Evolutionary conservation across 148 eudicot genomes (phyloP), one percentile per base, ranked within the genome.

Genomic region (Amaranthus palmeri): DNA sequence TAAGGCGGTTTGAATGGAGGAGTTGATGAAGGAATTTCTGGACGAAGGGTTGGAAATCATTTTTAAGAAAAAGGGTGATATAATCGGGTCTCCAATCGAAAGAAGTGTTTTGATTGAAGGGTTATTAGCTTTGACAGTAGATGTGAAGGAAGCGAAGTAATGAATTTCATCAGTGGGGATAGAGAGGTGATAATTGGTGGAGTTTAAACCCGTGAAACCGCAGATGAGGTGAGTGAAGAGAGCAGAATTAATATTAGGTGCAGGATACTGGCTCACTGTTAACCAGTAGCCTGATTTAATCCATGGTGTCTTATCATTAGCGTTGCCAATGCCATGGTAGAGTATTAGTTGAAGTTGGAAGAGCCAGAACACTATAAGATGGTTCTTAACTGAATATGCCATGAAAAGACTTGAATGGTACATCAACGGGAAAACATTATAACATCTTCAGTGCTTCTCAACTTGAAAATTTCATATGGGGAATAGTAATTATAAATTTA

Each of bases 1-100:
- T 50, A 83, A 72, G 25, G 85, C 86, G 12, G 41, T 65, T 10
- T 56, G 63, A 51, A 86, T 79, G 8, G 87, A 68, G 10, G 87
- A 81, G 47, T 73, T 40, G 59, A 84, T 76, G 72, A 85, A 85
- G 42, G 78, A 61, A 3, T 45, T 71, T 54, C 85, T 68, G n/a
- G 41, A 61, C 25, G 81, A 65, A 51, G 81, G 54, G 53, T 72
- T 65, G 42, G 50, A 53, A 15, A 61, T 60, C 82, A 79, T 75
- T 6, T 79, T 44, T n/a, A 55, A 43, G 72, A 65, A 79, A 18
- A 10, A 2, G 41, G 76, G 5, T 3, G 70, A 14, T 10, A 70
- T 70, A 0, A 53, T 6, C 5, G 14, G 7, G 46, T 53, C 78
- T 11, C 82, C 78, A 25, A 79, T 52, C 56, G 82, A 79, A 15